Evolutionary conservation across 2,329 filamentous ascomycete genomes (phyloP).

Genomic region (Fusarium oligoseptatum): DNA sequence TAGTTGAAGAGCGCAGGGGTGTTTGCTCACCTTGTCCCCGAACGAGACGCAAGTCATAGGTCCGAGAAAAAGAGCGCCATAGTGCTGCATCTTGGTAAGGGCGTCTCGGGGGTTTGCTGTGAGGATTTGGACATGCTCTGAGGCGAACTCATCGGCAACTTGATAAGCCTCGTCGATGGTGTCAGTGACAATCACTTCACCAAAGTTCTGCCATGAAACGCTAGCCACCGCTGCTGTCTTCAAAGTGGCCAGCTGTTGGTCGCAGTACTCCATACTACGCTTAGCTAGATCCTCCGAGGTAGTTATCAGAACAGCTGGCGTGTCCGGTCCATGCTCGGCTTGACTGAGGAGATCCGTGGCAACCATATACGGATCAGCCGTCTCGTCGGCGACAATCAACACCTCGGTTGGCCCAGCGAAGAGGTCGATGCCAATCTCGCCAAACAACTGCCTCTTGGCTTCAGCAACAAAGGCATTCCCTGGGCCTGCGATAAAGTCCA

Average conservation of each 20-base stretch:
- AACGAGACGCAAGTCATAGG: slow-evolving; percentile 28
- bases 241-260: slow-evolving; percentile 15
- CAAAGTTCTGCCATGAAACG: slow-evolving; percentile 21
- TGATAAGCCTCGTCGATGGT: slow-evolving; percentile 21
- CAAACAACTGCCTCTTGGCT: slow-evolving; percentile 28
- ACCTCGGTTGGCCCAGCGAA: slow-evolving; percentile 25
- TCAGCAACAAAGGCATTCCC: slow-evolving; percentile 34
- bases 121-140: slow-evolving; percentile 27
- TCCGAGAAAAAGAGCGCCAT: slow-evolving; percentile 26
- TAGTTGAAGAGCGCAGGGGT: background rate
- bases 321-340: background rate
- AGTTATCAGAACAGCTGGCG: background rate
- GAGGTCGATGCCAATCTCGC: slow-evolving; percentile 31
- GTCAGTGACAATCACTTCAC: slow-evolving; percentile 22
- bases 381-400: slow-evolving; percentile 25
- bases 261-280: slow-evolving; percentile 9
- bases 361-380: slow-evolving; percentile 8
- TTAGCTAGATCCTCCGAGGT: background rate
- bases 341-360: background rate
- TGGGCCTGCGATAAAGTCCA: slow-evolving; percentile 32
- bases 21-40: slow-evolving; percentile 24
- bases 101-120: slow-evolving; percentile 23
- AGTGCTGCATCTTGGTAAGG: slow-evolving; percentile 25
- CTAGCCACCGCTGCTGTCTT: slow-evolving; percentile 15
- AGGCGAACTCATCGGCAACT: slow-evolving; percentile 26